Base-by-base conservation (phyloP, 352 stramenopile species). In the Peronospora tabacina region DNA sequence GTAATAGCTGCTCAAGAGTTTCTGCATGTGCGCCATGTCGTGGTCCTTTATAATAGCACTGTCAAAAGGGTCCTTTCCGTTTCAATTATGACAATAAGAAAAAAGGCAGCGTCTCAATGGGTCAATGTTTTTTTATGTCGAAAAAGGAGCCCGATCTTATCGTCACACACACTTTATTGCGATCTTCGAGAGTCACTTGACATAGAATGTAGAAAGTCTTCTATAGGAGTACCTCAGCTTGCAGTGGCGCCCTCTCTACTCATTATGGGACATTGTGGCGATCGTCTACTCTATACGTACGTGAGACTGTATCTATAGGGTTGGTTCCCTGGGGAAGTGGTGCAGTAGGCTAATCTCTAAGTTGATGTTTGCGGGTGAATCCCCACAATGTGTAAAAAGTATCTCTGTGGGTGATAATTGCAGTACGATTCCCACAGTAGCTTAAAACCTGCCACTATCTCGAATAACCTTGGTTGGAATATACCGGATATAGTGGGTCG, bases 1-100 rank as follows among this genome's bases (percentile, higher is more conserved):
- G 52, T 94, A 94, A 58, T 94, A 94, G 68, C 74, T 89, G 58
- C 78, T 90, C 60, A 94, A 71, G 50, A 94, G 70, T 67, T 94
- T 80, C 67, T 94, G 75, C 80, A 94, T 91, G 72, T 80, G 82
- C 42, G 72, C 64, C 66, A 90, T 82, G 49, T 76, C 76, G 43
- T 85, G 71, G 40, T 79, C 68, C 19, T 72, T 72, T 58, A 75
- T 68, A 12, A 12, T 11, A 32, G 7, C 8, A 30, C 8, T 30
- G 28, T 32, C 3, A 32, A 26, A 26, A 26, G 7, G 5, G 22
- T 26, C 28, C 12, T 32, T 32, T 32, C 11, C 28, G 11, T 32
- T 32, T 11, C 10, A 12, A 32, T 12, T 1, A 32, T 12, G 3
- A 32, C 28, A 32, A 32, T 0, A 3, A 32, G 22, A 26, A 26